Base-by-base conservation (phyloP, 352 stramenopile species). In the Pythium dissotocum region DNA sequence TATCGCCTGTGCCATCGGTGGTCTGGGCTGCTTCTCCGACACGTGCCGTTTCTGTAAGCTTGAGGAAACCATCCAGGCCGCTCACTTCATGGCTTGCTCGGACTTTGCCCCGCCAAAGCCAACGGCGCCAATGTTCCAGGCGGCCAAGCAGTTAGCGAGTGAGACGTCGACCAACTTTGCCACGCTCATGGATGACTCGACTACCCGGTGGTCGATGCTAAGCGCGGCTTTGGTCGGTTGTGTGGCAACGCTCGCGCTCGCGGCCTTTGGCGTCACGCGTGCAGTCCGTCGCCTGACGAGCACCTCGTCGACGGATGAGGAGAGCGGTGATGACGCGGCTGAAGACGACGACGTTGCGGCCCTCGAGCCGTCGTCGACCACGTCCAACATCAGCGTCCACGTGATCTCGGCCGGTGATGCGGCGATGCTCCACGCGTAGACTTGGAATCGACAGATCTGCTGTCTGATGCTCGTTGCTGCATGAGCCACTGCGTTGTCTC, bases 31-130 rank as follows among this genome's bases (percentile, higher is more conserved):
- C 46, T 79, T 76, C 28, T 57, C 42, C 2, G 28, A 56, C 10
- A 30, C 24, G 7, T 75, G 73, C 48, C 73, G 73, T 53, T 77
- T 55, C 54, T 78, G 69, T 59, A 69, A 66, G 26, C n/a, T 74
- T 9, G 36, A 36, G 14, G 44, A 67, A 5, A 77, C 67, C 4
- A 0, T 12, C 10, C 35, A 65, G n/a, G 65, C 63, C 12, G 6
- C 38, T 4, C 58, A 74, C 12, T 58, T 77, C 2, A 21, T 65
- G 16, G 49, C 42, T 21, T 77, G 71, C 59, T 52, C 44, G 5
- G 33, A 61, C 16, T 70, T 61, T 18, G 36, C 57, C 40, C 42
- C 54, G 16, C 18, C 30, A n/a, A 24, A 53, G 46, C 46, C 46
- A 6, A 30, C n/a, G 1, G 44, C 38, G 0, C 36, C 26, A 21